Evolutionary conservation across 345 rosid species (phyloP).

Genomic region (Populus tremula): DNA sequence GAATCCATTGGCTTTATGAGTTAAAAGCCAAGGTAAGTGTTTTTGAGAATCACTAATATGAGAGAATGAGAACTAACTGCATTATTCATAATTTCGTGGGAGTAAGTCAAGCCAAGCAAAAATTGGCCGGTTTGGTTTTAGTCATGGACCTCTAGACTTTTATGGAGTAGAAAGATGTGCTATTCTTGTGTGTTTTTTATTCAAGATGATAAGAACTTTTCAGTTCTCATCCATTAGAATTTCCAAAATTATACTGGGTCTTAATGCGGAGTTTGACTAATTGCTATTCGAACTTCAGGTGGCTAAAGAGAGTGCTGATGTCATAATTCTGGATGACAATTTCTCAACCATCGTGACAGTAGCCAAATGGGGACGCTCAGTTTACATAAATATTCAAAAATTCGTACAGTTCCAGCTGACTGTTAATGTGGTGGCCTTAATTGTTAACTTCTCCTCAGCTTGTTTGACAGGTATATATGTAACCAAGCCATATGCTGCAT

Average conservation of each 20-base stretch:
- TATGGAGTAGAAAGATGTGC: background rate
- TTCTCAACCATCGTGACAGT: constrained; percentile 94
- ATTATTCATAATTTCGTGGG: background rate
- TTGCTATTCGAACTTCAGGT: constrained; percentile 50
- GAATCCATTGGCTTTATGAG: background rate
- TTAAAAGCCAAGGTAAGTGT: background rate
- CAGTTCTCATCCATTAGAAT: background rate
- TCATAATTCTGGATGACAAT: constrained; percentile 85
- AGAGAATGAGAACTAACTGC: background rate
- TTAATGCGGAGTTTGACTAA: constrained; percentile 1
- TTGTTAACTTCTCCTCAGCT: constrained; percentile 91
- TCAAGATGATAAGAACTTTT: background rate
- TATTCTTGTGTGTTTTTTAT: background rate
- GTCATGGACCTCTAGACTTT: background rate
- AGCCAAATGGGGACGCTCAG: constrained; percentile 95
- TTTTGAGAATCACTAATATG: background rate
- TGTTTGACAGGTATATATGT: constrained; percentile 63
- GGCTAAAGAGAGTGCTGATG: constrained; percentile 98
- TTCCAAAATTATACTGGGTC: background rate
- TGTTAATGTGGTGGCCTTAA: constrained; percentile 75
- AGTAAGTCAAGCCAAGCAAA: background rate
- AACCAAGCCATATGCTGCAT: constrained; percentile 7
- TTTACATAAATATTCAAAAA: constrained; percentile 85
- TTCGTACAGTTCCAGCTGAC: constrained; percentile 96
- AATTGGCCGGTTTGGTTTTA: background rate